Evolutionary conservation across 179 eudicot genomes (phyloP).

Genomic region (Beta macrorhiza): DNA sequence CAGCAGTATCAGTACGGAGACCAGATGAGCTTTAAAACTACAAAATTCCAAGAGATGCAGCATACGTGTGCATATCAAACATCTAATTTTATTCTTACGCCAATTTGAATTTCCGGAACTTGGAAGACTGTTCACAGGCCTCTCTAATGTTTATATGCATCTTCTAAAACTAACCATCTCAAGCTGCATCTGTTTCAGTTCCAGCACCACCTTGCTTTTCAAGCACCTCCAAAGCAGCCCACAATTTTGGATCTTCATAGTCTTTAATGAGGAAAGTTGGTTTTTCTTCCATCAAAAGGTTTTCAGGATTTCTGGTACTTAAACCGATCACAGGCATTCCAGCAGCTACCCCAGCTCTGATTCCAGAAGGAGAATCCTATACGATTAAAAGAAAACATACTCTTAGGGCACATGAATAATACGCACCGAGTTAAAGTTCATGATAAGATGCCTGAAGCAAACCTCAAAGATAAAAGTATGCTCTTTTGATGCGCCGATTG

Average conservation of each 20-base stretch:
- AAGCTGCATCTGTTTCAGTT: constrained; percentile 26
- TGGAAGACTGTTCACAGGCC: neutral
- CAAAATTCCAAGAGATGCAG: constrained; percentile 1
- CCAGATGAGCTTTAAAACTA: neutral
- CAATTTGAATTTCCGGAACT: neutral
- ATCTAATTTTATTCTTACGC: neutral
- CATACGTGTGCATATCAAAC: neutral
- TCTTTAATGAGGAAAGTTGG: constrained; percentile 66
- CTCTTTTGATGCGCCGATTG: constrained; percentile 69
- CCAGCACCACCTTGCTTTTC: constrained; percentile 45
- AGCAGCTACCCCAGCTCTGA: constrained; percentile 91
- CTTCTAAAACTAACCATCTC: constrained; percentile 8
- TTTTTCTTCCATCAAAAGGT: constrained; percentile 59
- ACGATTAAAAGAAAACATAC: constrained; percentile 9
- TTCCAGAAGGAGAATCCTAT: constrained; percentile 92
- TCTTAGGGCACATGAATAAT: neutral
- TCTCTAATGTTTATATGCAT: neutral
- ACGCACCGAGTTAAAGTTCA: neutral
- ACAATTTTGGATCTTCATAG: constrained; percentile 75
- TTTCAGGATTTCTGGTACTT: constrained; percentile 65
- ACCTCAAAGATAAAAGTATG: constrained; percentile 91
- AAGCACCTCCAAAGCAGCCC: constrained; percentile 82
- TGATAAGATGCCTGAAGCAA: neutral
- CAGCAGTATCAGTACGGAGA: neutral
- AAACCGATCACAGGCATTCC: constrained; percentile 82